Evolutionary conservation across 1,139 yeast species (phyloP).

Genomic region (Nakaseomyces sp.): DNA sequence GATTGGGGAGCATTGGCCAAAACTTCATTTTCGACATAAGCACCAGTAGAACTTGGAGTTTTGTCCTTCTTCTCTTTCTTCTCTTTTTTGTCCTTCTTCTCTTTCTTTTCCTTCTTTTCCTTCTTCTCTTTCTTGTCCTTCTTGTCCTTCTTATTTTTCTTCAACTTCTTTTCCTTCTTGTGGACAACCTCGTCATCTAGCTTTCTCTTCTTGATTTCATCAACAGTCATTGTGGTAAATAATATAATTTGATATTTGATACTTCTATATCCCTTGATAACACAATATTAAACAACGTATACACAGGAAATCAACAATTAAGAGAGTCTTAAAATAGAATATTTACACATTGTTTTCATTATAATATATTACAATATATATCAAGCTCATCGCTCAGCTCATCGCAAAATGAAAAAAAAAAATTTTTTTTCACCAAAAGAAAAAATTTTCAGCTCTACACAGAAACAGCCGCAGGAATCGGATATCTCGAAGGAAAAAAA

Average conservation of each 20-base stretch:
- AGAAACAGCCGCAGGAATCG: background rate
- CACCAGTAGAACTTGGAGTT: conserved; percentile 2
- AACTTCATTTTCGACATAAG: conserved; percentile 25
- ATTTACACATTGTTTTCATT: too few relatives aligned
- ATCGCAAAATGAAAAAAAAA: conserved; percentile 3
- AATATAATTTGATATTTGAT: background rate
- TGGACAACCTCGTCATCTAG: conserved; percentile 26
- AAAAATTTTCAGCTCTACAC: background rate
- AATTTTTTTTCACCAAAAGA: background rate
- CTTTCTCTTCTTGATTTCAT: conserved; percentile 35
- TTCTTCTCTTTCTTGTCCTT: conserved; percentile 31
- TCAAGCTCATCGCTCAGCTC: too few relatives aligned
- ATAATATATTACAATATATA: too few relatives aligned
- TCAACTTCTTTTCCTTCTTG: conserved; percentile 35
- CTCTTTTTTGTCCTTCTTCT: conserved; percentile 15
- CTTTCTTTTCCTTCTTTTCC: conserved; percentile 24
- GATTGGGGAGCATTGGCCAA: conserved; percentile 38
- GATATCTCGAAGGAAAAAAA: background rate
- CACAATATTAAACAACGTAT: too few relatives aligned
- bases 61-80: conserved; percentile 11
- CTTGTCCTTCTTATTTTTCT: conserved; percentile 38
- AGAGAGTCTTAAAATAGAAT: too few relatives aligned
- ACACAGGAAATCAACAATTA: too few relatives aligned
- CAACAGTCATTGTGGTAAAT: conserved; percentile 35
- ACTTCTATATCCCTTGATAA: background rate